Conservation (phyloP, 176 grass and related monocot genomes). For the Triticum dicoccoides region DNA sequence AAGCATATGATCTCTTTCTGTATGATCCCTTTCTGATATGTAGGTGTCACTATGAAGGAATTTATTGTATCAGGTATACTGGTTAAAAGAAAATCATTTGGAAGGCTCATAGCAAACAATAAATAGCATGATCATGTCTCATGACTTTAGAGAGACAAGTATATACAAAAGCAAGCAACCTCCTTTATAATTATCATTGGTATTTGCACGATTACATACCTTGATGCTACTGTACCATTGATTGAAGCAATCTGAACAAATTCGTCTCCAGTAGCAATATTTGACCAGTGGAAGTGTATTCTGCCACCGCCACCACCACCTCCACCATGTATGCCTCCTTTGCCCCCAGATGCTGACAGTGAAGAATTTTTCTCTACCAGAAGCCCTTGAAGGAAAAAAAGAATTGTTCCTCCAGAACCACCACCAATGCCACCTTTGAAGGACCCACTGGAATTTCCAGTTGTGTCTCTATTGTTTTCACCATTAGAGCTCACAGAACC, state of each 20-base stretch:
- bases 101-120: no score
- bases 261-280: slow-evolving; percentile 93
- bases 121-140: no score
- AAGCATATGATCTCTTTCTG: no score
- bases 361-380: slow-evolving; percentile 74
- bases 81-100: no score
- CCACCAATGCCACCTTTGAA: slow-evolving; percentile 83
- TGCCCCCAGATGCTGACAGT: slow-evolving; percentile 76
- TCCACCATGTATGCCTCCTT: slow-evolving; percentile 72
- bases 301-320: slow-evolving; percentile 87
- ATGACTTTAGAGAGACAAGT: background rate
- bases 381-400: slow-evolving; percentile 82
- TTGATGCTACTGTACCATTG: slow-evolving; percentile 77
- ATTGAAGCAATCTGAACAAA: slow-evolving; percentile 91
- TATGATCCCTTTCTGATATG: no score
- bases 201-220: slow-evolving; percentile 47
- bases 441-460: slow-evolving; percentile 48
- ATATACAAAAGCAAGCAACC: slow-evolving; percentile 26
- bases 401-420: slow-evolving; percentile 90
- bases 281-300: slow-evolving; percentile 94
- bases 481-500: slow-evolving; percentile 75
- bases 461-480: slow-evolving; percentile 47
- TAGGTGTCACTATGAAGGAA: no score
- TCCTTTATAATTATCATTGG: slow-evolving; percentile 14
- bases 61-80: no score